A percentile compares a stretch with the other conserved stretches of the same genome.
These are phyloP conservation scores for Acer negundo DNA, from an alignment of 345 rosid genomes.

Conservation along the genomic window DNA sequence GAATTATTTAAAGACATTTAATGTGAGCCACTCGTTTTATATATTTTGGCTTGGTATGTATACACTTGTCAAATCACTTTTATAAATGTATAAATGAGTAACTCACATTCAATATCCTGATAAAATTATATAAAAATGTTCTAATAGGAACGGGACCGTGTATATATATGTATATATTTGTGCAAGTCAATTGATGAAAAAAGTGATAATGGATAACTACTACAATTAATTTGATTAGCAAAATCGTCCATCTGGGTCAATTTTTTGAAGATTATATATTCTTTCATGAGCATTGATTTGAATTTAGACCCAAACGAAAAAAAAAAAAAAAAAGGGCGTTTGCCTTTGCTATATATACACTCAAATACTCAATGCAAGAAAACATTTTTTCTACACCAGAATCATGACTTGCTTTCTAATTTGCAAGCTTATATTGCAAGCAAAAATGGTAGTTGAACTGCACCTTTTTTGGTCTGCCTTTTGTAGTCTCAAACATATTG, in stretches of 20 bases:
- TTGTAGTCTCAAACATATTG: neutral
- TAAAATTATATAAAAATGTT: no score
- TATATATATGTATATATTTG: neutral
- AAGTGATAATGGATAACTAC: neutral
- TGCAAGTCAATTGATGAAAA: neutral
- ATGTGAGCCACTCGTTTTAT: no score
- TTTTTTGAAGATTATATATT: neutral
- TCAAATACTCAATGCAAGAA: constrained; percentile 13
- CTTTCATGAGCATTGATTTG: constrained; percentile 4
- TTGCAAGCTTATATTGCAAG: constrained; percentile 9
- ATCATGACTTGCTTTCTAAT: constrained; percentile 7
- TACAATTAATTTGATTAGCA: neutral
- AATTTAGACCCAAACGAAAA: constrained; percentile 5
- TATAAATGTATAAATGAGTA: no score
- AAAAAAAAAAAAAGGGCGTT: neutral
- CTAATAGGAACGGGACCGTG: no score
- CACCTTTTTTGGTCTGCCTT: neutral
- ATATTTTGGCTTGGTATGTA: no score
- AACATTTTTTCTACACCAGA: constrained; percentile 7
- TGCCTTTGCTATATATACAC: constrained; percentile 9
- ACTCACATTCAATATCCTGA: no score
- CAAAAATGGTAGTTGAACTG: constrained; percentile 9
- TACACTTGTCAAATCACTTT: no score
- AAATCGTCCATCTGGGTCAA: constrained; percentile 1
- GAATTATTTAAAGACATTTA: no score